Percentiles rank a stretch among this genome's conserved stretches.
Conservation (phyloP, 2,329 filamentous ascomycete genomes). For the Truncatella angustata region DNA sequence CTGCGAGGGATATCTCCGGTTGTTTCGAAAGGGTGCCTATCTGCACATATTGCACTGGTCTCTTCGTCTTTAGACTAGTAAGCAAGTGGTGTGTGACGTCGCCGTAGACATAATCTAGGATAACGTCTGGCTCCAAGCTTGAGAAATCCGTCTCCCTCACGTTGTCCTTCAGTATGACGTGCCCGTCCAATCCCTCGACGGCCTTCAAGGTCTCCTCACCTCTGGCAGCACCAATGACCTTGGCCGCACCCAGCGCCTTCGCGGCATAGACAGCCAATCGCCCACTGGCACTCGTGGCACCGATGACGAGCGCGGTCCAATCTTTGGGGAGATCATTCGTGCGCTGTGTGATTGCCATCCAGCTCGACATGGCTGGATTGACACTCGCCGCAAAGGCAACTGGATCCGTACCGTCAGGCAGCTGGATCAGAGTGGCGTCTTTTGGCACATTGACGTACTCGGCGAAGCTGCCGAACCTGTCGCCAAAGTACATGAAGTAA, state of each 20-base stretch:
- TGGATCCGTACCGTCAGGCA: slow-evolving; percentile 45
- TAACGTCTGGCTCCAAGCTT: slow-evolving; percentile 46
- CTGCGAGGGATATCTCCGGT: slow-evolving; percentile 37
- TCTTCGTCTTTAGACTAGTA: slow-evolving; percentile 34
- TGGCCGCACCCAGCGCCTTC: slow-evolving; percentile 45
- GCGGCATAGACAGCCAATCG: slow-evolving; percentile 47
- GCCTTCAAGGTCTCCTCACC: slow-evolving; percentile 39
- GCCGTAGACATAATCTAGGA: slow-evolving; percentile 59
- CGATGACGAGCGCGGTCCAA: slow-evolving; percentile 50
- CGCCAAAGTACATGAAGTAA: slow-evolving; percentile 44
- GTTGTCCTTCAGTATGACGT: slow-evolving; percentile 40
- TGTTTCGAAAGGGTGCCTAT: slow-evolving; percentile 44
- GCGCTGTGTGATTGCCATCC: slow-evolving; percentile 54
- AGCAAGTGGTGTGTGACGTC: slow-evolving; percentile 40
- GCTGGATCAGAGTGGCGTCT: slow-evolving; percentile 29
- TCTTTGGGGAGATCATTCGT: slow-evolving; percentile 34
- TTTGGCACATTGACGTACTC: slow-evolving; percentile 47
- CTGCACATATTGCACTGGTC: slow-evolving; percentile 51
- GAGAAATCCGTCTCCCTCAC: slow-evolving; percentile 44
- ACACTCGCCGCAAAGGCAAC: slow-evolving; percentile 49
- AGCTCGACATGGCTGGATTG: slow-evolving; percentile 55
- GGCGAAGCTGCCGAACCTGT: slow-evolving; percentile 39
- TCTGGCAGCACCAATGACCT: slow-evolving; percentile 50
- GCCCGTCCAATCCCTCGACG: slow-evolving; percentile 42
- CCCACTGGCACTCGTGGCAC: slow-evolving; percentile 52